Evolutionary conservation across 495 filamentous ascomycete species (phyloP), one percentile per base, ranked within the genome.

Genomic region (Neurospora tetraspora): DNA sequence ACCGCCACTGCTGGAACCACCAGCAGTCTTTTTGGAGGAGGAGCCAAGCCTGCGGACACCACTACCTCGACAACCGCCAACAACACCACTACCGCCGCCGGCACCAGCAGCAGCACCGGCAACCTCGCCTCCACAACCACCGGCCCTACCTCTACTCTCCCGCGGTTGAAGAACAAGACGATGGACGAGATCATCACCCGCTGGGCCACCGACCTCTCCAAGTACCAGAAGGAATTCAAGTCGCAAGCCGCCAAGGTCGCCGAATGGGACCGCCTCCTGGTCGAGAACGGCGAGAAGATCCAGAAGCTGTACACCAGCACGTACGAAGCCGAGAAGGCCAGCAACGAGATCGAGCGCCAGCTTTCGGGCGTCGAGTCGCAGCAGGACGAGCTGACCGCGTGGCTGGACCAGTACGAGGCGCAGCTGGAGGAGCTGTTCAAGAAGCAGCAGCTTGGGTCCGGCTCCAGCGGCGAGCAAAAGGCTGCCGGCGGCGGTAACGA

Each of bases 141-240:
- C 47, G 94, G 94, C 0, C 94, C 93, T 8, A 79, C 89, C 3
- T 93, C 94, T n/a, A 87, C 91, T 27, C 88, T 93, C 76, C 95
- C 95, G 2, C 93, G 96, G 14, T 84, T 99, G 27, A 97, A 96
- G 84, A 97, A 97, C 79, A 98, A 97, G 84, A 96, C 95, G 1
- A 98, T 99, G 95, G 96, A 98, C 77, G 96, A 99, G 80, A 98
- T 99, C 75, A 94, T 99, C 77, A 97, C 92, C n/a, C 89, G 93
- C 20, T 99, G 96, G 96, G 96, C 96, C 0, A 91, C 93, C 0
- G 96, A 98, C 78, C 88, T 98, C 37, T 90, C 93, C 72, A 96
- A 96, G 77, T 97, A 98, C 78, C 94, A 98, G 79, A 94, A 95
- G 78, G 93, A 97, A 65, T 99, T 98, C 84, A 92, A 94, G 71